A percentile compares a stretch with the other conserved stretches of the same genome.
phyloP scores from a whole-genome alignment of 768 basidiomycete genomes.

The Suillus subalutaceus region DNA sequence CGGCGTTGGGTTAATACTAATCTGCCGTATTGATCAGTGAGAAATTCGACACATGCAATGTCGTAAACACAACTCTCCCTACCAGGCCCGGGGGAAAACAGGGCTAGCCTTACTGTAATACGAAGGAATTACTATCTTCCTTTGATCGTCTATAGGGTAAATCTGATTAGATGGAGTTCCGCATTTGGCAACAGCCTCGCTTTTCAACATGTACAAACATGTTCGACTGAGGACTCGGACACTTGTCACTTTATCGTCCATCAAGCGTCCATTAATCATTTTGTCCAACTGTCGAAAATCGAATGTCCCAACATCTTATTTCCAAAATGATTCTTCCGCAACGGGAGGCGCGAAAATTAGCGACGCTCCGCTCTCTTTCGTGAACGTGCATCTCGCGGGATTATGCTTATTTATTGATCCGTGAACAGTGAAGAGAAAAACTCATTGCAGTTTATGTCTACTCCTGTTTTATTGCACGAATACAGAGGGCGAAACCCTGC shows the following conservation, averaged over 20 bases:
- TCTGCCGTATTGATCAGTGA: neutral
- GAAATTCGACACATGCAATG: neutral
- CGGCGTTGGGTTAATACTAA: neutral
- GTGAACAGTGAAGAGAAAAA: neutral
- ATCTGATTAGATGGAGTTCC: neutral
- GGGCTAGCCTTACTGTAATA: neutral
- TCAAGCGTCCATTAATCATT: neutral
- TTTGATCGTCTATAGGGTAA: neutral
- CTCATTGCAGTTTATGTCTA: neutral
- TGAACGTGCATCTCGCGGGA: neutral
- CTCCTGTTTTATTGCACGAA: neutral
- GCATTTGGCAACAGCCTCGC: neutral
- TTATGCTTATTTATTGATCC: slow-evolving; percentile 4
- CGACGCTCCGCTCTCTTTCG: neutral
- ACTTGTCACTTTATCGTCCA: neutral
- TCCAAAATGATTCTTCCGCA: neutral
- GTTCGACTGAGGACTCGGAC: no score
- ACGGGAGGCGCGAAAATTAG: neutral
- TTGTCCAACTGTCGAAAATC: neutral
- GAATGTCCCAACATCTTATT: neutral
- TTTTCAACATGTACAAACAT: slow-evolving; percentile 6
- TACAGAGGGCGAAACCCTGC: neutral
- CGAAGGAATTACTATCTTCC: neutral
- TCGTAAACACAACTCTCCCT: neutral
- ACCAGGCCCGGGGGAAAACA: neutral